Evolutionary conservation across 306 rosid genomes (phyloP).

Genomic region (Dicorynia guianensis): DNA sequence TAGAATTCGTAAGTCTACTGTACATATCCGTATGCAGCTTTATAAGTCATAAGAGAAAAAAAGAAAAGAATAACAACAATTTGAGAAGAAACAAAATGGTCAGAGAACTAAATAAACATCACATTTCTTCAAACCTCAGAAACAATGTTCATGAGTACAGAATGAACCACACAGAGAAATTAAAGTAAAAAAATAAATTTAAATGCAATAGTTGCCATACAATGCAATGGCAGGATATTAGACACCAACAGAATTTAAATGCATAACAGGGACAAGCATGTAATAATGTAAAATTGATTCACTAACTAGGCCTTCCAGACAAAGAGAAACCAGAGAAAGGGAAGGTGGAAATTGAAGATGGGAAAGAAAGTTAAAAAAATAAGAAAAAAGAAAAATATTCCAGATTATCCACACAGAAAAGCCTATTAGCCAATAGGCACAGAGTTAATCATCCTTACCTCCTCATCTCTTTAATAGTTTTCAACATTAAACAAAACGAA

Average conservation of each 20-base stretch:
- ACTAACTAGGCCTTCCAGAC: neutral
- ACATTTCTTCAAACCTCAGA: neutral
- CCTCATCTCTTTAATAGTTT: neutral
- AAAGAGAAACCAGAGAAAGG: neutral
- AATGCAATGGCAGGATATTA: neutral
- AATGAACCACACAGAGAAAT: neutral
- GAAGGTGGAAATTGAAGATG: neutral
- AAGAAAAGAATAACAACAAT: neutral
- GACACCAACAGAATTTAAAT: neutral
- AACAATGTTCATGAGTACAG: neutral
- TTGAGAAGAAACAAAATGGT: neutral
- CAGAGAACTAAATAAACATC: neutral
- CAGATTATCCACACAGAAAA: neutral
- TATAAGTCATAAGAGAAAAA: no score
- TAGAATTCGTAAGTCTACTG: conserved; percentile 1
- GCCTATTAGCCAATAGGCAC: neutral
- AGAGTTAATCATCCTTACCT: neutral
- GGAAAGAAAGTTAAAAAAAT: neutral
- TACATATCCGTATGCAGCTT: no score
- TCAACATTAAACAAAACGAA: neutral
- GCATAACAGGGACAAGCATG: neutral
- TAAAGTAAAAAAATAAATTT: no score
- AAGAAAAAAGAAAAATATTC: no score
- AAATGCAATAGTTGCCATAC: conserved; percentile 15
- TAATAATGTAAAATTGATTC: neutral